Evolutionary conservation across 2,329 filamentous ascomycete species (phyloP).

Genomic region (Fusarium nygamai): DNA sequence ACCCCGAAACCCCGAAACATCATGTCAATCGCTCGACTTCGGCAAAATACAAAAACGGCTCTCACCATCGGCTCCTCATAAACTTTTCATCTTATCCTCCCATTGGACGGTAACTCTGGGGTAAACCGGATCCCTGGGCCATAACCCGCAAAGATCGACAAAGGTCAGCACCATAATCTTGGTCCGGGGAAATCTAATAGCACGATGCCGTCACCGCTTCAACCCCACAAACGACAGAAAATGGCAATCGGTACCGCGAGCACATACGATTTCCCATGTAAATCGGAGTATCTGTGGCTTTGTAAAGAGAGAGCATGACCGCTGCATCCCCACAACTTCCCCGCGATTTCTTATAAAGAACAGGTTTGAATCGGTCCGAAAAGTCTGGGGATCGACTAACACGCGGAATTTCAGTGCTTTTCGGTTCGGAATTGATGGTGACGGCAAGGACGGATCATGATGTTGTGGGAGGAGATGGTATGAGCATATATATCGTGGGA

Average conservation of each 20-base stretch:
- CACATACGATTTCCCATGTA: not conserved
- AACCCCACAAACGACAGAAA: not conserved
- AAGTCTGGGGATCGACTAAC: not conserved
- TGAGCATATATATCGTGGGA: conserved; percentile 8
- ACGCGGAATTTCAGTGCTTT: not conserved
- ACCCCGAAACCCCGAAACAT: conserved; percentile 21
- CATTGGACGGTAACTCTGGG: conserved; percentile 17
- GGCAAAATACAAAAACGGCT: conserved; percentile 6
- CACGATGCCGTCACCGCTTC: conserved; percentile 13
- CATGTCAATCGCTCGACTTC: not conserved
- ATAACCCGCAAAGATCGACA: conserved; percentile 22
- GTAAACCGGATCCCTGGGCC: conserved; percentile 13
- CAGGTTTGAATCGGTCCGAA: conserved; percentile 33
- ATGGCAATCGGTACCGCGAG: not conserved
- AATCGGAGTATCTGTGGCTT: not conserved
- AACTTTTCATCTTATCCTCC: not conserved
- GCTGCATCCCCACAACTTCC: conserved; percentile 27
- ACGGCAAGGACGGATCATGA: not conserved
- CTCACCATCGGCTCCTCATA: not conserved
- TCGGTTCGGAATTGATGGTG: not conserved
- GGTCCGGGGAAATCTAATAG: not conserved
- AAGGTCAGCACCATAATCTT: conserved; percentile 3
- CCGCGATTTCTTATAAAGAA: conserved; percentile 14
- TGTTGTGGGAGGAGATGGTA: not conserved
- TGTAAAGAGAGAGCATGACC: not conserved